These are phyloP conservation scores for Physcomitrellopsis africana DNA, from an alignment of 225 moss, liverwort and hornwort genomes.

Conservation along the genomic window DNA sequence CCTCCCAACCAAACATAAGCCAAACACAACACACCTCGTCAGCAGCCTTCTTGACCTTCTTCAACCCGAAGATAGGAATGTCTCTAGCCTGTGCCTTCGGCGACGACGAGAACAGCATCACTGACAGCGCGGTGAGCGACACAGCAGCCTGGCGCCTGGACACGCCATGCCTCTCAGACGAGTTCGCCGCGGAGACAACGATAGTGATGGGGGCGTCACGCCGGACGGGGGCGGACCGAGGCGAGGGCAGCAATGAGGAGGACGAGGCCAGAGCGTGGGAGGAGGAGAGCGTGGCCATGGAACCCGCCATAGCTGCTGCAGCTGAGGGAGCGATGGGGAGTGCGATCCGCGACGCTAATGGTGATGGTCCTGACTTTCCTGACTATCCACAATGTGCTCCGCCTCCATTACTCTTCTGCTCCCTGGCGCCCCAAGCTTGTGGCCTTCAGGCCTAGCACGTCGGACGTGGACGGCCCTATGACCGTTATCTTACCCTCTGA, in stretches of 20 bases:
- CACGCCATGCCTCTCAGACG: constrained; percentile 17
- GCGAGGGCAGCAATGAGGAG: constrained; percentile 3
- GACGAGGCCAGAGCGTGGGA: constrained; percentile 40
- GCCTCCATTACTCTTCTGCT: background rate
- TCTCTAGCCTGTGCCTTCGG: constrained; percentile 53
- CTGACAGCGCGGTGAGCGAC: constrained; percentile 54
- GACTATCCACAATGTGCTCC: background rate
- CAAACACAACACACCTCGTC: constrained; percentile 37
- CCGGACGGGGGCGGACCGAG: constrained; percentile 19
- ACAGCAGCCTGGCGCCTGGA: constrained; percentile 57
- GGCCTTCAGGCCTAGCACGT: constrained; percentile 21
- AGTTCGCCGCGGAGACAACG: constrained; percentile 25
- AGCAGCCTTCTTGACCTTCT: constrained; percentile 44
- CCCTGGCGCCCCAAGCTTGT: background rate
- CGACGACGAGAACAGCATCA: constrained; percentile 42
- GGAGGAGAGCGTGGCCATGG: constrained; percentile 51
- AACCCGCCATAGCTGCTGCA: constrained; percentile 35
- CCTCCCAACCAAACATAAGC: background rate
- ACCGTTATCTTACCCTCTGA: constrained; percentile 29
- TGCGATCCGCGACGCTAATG: background rate
- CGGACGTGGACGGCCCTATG: background rate
- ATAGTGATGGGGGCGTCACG: background rate
- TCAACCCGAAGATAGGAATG: constrained; percentile 59
- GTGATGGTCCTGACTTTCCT: background rate
- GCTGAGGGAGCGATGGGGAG: background rate